These are phyloP conservation scores for Starmera dryadoides DNA, from an alignment of 805 yeast genomes.

Conservation along the genomic window DNA sequence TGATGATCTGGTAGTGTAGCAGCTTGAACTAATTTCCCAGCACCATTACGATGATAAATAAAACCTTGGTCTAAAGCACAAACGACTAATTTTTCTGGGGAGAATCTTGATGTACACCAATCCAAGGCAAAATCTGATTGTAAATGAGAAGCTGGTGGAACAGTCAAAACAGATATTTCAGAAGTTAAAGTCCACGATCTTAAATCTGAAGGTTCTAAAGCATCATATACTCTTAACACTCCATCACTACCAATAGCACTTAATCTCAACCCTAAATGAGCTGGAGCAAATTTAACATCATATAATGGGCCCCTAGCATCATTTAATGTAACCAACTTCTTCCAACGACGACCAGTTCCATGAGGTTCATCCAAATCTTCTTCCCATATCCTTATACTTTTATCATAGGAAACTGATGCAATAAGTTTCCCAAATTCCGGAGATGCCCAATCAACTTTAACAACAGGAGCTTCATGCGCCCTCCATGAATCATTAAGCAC, in stretches of 20 bases:
- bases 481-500: slow-evolving; percentile 83
- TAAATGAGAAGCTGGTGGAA: slow-evolving; percentile 70
- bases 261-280: slow-evolving; percentile 70
- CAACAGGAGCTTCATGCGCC: slow-evolving; percentile 88
- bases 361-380: slow-evolving; percentile 73
- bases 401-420: slow-evolving; percentile 85
- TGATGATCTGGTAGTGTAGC: slow-evolving; percentile 75
- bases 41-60: slow-evolving; percentile 51
- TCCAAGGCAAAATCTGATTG: slow-evolving; percentile 81
- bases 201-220: slow-evolving; percentile 83
- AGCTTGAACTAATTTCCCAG: slow-evolving; percentile 46
- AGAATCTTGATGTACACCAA: slow-evolving; percentile 87
- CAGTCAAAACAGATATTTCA: slow-evolving; percentile 59
- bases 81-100: slow-evolving; percentile 73
- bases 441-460: slow-evolving; percentile 84
- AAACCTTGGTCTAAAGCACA: slow-evolving; percentile 84
- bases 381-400: slow-evolving; percentile 87
- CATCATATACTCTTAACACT: slow-evolving; percentile 75
- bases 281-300: slow-evolving; percentile 85
- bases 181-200: slow-evolving; percentile 73
- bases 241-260: slow-evolving; percentile 92
- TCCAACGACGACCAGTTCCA: slow-evolving; percentile 83
- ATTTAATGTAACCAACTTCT: slow-evolving; percentile 62
- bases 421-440: slow-evolving; percentile 88
- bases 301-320: slow-evolving; percentile 87